Conservation (phyloP, 768 basidiomycete genomes). For the Hortiboletus campestris region DNA sequence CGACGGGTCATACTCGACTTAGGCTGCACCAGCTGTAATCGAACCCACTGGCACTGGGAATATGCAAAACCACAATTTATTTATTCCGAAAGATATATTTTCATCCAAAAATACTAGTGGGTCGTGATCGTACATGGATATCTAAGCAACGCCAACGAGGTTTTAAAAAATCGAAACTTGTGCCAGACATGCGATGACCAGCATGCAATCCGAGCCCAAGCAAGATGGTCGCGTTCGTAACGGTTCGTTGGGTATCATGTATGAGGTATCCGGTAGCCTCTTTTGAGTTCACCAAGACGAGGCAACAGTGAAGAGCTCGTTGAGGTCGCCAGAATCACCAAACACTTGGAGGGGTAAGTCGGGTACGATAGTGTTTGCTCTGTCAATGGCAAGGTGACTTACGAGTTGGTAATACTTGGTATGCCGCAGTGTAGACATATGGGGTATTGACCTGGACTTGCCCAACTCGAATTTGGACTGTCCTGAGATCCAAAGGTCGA, state of each 20-base stretch:
- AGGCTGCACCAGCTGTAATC: too few species aligned
- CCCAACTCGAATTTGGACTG: slow-evolving; percentile 31
- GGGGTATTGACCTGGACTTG: slow-evolving; percentile 27
- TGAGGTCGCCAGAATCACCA: slow-evolving; percentile 34
- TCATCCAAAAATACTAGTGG: background rate
- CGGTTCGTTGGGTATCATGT: too few species aligned
- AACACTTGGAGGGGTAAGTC: slow-evolving; percentile 25
- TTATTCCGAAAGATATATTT: background rate
- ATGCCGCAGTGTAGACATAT: slow-evolving; percentile 27
- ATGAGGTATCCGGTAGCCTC: background rate
- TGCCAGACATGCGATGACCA: background rate
- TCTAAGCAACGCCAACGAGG: too few species aligned
- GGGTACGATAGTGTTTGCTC: background rate
- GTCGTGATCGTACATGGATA: too few species aligned
- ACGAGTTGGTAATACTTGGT: slow-evolving; percentile 34
- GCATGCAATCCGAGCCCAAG: background rate
- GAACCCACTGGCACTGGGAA: background rate
- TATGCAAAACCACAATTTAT: background rate
- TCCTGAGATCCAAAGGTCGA: background rate
- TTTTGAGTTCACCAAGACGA: too few species aligned
- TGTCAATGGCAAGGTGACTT: slow-evolving; percentile 11
- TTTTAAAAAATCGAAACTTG: background rate
- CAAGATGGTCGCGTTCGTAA: background rate
- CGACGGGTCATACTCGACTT: slow-evolving; percentile 10
- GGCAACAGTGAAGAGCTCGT: slow-evolving; percentile 27